These are phyloP conservation scores for Daldinia sp. DNA, from an alignment of 2,329 filamentous ascomycete genomes.

Conservation along the genomic window DNA sequence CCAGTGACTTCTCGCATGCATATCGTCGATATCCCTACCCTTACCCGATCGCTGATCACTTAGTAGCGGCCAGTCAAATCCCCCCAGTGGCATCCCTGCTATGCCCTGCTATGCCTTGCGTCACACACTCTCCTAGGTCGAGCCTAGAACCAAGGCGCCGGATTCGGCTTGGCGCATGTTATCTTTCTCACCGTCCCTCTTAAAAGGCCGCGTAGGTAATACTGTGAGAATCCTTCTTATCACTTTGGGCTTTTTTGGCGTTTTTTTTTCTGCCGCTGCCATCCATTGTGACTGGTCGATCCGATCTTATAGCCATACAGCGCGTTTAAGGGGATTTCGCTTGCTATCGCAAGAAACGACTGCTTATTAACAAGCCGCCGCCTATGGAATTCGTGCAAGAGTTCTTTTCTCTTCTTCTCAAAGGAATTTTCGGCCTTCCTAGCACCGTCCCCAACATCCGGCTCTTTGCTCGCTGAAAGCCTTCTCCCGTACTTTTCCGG, in stretches of 20 bases:
- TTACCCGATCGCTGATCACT: conserved; percentile 18
- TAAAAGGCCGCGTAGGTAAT: conserved; percentile 16
- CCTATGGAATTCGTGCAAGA: conserved; percentile 38
- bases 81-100: conserved; percentile 2
- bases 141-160: conserved; percentile 29
- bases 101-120: neutral
- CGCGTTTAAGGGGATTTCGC: conserved; percentile 2
- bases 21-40: conserved; percentile 7
- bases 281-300: conserved; percentile 11
- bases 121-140: conserved; percentile 9
- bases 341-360: conserved; percentile 8
- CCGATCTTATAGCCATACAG: conserved; percentile 4
- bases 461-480: conserved; percentile 19
- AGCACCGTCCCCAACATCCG: neutral
- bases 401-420: conserved; percentile 39
- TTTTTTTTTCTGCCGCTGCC: conserved; percentile 7
- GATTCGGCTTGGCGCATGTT: conserved; percentile 29
- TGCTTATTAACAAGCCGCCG: neutral
- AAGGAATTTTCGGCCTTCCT: conserved; percentile 27
- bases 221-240: conserved; percentile 5
- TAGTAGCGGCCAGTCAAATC: conserved; percentile 15
- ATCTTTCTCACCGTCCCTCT: conserved; percentile 22
- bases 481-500: neutral
- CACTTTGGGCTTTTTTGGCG: conserved; percentile 17
- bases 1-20: conserved; percentile 18